These are phyloP conservation scores for Carex myosuroides DNA, from an alignment of 176 grass and related monocot genomes.

Conservation along the genomic window DNA sequence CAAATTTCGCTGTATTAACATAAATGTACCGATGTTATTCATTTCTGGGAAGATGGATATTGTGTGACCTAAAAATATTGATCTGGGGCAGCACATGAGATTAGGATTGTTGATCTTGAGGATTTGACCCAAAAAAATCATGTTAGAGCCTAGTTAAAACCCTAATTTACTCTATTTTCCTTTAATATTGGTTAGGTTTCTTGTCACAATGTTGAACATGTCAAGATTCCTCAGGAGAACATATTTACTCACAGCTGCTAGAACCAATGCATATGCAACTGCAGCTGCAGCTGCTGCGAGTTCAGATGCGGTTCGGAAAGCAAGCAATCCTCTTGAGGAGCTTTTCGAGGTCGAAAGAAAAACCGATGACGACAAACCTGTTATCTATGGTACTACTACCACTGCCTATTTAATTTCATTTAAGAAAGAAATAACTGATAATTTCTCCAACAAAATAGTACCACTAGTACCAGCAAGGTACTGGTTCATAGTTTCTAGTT, in stretches of 20 bases:
- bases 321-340: conserved; percentile 79
- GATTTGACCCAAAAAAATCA: background rate
- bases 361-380: conserved; percentile 55
- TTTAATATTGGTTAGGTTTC: background rate
- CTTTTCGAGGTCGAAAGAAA: conserved; percentile 84
- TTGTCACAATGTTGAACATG: conserved; percentile 46
- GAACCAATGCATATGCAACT: conserved; percentile 34
- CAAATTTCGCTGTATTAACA: background rate
- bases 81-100: background rate
- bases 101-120: background rate
- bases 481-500: background rate
- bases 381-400: conserved; percentile 49
- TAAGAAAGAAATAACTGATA: background rate
- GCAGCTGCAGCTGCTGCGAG: conserved; percentile 18
- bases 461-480: background rate
- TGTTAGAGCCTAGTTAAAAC: background rate
- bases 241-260: conserved; percentile 30
- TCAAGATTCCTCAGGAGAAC: conserved; percentile 51
- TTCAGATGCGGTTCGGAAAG: conserved; percentile 28
- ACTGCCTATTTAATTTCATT: background rate
- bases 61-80: background rate
- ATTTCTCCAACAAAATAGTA: background rate
- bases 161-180: background rate
- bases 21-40: background rate
- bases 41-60: background rate